Evolutionary conservation across 2,329 filamentous ascomycete genomes (phyloP).

Genomic region (Epichloe sylvatica): DNA sequence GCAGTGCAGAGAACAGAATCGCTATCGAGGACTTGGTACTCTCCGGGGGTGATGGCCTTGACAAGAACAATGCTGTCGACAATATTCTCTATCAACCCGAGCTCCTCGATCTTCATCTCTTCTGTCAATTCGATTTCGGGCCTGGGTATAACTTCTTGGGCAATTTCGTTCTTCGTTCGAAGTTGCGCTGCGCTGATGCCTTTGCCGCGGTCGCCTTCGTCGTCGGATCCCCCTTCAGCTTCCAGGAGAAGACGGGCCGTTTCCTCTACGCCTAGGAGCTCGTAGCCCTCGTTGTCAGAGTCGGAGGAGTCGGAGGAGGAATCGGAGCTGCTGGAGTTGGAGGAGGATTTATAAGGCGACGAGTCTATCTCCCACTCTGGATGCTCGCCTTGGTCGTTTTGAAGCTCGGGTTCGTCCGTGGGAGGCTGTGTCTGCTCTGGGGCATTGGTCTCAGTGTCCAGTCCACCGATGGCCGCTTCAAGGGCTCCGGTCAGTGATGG

Average conservation of each 20-base stretch:
- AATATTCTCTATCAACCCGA: slow-evolving; percentile 63
- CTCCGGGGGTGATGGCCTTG: slow-evolving; percentile 64
- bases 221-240: slow-evolving; percentile 68
- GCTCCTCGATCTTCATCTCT: slow-evolving; percentile 60
- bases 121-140: slow-evolving; percentile 66
- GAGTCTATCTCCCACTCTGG: slow-evolving; percentile 80
- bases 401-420: slow-evolving; percentile 11
- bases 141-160: slow-evolving; percentile 50
- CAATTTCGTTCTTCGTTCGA: slow-evolving; percentile 69
- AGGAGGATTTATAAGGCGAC: slow-evolving; percentile 58
- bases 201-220: slow-evolving; percentile 45
- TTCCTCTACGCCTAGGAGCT: slow-evolving; percentile 67
- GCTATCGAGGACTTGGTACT: slow-evolving; percentile 71
- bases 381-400: slow-evolving; percentile 27
- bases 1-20: slow-evolving; percentile 72
- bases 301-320: slow-evolving; percentile 43
- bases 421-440: slow-evolving; percentile 5
- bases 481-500: slow-evolving; percentile 28
- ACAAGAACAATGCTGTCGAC: slow-evolving; percentile 70
- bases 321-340: slow-evolving; percentile 44
- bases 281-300: slow-evolving; percentile 48
- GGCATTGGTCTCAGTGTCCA: slow-evolving; percentile 11
- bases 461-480: slow-evolving; percentile 29
- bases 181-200: slow-evolving; percentile 33
- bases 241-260: slow-evolving; percentile 76